These are phyloP conservation scores for Phytophthora rubi DNA, from an alignment of 352 stramenopile species.

Conservation along the genomic window DNA sequence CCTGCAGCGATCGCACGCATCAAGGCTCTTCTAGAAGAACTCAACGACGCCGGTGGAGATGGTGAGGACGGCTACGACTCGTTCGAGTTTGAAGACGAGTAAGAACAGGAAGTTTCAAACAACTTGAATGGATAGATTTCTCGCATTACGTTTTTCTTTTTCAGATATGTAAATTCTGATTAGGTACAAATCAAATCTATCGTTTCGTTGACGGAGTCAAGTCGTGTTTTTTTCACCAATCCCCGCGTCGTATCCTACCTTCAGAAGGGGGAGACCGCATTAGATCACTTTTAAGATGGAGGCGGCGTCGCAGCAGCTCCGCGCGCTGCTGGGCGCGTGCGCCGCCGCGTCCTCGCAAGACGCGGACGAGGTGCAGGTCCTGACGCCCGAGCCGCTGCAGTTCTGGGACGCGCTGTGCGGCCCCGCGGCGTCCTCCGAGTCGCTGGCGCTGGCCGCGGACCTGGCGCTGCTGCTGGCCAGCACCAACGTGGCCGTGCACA, in stretches of 20 bases:
- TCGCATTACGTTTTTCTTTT: background rate
- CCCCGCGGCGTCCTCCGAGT: conserved; percentile 29
- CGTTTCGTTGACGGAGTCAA: conserved; percentile 32
- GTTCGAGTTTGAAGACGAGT: conserved; percentile 74
- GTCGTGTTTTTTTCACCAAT: conserved; percentile 48
- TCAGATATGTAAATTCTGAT: too few relatives aligned
- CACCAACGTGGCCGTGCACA: conserved; percentile 40
- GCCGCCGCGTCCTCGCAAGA: conserved; percentile 26
- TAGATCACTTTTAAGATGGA: conserved; percentile 27
- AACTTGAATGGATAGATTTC: conserved; percentile 16
- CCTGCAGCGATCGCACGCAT: conserved; percentile 66
- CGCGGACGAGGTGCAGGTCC: conserved; percentile 23
- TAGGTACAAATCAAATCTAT: too few relatives aligned
- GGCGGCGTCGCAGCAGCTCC: conserved; percentile 48
- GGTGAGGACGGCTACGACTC: conserved; percentile 81
- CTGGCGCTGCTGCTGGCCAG: conserved; percentile 73
- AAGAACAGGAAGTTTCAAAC: conserved; percentile 10
- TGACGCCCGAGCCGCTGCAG: conserved; percentile 48
- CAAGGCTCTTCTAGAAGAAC: conserved; percentile 76
- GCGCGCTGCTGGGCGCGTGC: conserved; percentile 47
- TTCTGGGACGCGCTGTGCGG: conserved; percentile 59
- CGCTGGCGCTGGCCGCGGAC: conserved; percentile 43
- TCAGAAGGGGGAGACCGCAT: conserved; percentile 15
- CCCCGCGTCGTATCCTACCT: conserved; percentile 3
- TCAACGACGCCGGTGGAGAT: conserved; percentile 58